These are phyloP conservation scores for Talaromyces adpressus DNA, from an alignment of 495 filamentous ascomycete genomes.

Conservation along the genomic window DNA sequence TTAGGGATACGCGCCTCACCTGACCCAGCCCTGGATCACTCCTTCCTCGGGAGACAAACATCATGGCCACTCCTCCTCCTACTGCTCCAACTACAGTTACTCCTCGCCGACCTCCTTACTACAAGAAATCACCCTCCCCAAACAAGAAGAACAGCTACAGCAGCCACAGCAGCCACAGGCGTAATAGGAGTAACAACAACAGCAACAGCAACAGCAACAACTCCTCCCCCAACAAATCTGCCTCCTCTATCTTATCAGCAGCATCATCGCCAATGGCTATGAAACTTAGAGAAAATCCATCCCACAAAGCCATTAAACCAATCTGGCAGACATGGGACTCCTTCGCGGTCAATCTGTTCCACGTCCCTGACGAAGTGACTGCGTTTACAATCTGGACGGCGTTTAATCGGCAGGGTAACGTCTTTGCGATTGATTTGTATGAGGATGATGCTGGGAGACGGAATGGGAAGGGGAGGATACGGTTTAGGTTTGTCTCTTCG, in stretches of 20 bases:
- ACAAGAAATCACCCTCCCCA: not conserved
- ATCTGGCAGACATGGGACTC: constrained; percentile 34
- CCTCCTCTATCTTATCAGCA: not conserved
- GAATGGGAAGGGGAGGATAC: constrained; percentile 25
- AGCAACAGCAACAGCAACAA: not conserved
- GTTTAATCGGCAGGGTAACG: constrained; percentile 32
- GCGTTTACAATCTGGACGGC: constrained; percentile 29
- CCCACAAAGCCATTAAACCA: not conserved
- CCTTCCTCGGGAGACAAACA: not conserved
- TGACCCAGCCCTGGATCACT: not conserved
- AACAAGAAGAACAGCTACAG: not conserved
- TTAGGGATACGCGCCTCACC: not conserved
- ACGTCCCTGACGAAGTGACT: constrained; percentile 25
- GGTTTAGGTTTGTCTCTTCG: constrained; percentile 32
- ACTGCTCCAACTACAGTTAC: not conserved
- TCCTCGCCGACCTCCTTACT: not conserved
- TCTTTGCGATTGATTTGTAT: constrained; percentile 38
- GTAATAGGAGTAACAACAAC: not conserved
- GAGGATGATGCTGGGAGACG: constrained; percentile 25
- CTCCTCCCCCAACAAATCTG: not conserved
- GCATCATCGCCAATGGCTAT: not conserved
- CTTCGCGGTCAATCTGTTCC: constrained; percentile 25
- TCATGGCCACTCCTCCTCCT: not conserved
- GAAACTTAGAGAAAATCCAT: not conserved
- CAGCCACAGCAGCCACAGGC: not conserved